Evolutionary conservation across 805 yeast genomes (phyloP).

Genomic region (Lipomyces yamadae): DNA sequence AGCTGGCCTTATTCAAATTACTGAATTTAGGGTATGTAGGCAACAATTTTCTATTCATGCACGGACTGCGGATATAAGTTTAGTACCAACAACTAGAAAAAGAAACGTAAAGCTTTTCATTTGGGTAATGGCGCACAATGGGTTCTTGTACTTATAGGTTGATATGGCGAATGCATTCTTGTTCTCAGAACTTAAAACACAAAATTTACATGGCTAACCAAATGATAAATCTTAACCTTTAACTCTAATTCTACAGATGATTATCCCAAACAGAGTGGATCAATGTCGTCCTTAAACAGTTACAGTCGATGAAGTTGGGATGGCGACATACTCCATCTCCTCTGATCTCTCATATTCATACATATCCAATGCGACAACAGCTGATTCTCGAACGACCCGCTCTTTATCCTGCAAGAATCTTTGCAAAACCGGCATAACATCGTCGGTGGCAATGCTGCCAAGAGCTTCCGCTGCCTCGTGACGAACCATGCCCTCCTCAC

Average conservation of each 20-base stretch:
- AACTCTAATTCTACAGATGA: neutral
- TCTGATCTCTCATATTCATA: slow-evolving; percentile 75
- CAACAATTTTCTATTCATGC: slow-evolving; percentile 97
- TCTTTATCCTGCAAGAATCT: slow-evolving; percentile 79
- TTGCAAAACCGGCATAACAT: slow-evolving; percentile 85
- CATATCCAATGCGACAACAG: slow-evolving; percentile 97
- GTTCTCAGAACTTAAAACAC: neutral
- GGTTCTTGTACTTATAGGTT: neutral
- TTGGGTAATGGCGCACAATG: neutral
- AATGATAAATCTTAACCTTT: neutral
- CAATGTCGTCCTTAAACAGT: neutral
- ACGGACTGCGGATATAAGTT: slow-evolving; percentile 89
- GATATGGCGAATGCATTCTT: neutral
- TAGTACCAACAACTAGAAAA: slow-evolving; percentile 80
- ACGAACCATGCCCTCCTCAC: slow-evolving; percentile 97
- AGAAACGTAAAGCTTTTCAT: neutral
- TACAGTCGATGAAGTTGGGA: slow-evolving; percentile 8
- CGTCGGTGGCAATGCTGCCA: slow-evolving; percentile 95
- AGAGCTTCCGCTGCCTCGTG: slow-evolving; percentile 99
- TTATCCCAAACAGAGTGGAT: neutral
- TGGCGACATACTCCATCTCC: slow-evolving; percentile 34
- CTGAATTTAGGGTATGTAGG: slow-evolving; percentile 44
- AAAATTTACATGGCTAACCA: neutral
- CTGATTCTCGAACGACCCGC: slow-evolving; percentile 93
- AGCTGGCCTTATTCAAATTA: neutral